Evolutionary conservation across 1,139 yeast genomes (phyloP), one percentile per base, ranked within the genome.

Genomic region (Blastobotrys malaysiensis): DNA sequence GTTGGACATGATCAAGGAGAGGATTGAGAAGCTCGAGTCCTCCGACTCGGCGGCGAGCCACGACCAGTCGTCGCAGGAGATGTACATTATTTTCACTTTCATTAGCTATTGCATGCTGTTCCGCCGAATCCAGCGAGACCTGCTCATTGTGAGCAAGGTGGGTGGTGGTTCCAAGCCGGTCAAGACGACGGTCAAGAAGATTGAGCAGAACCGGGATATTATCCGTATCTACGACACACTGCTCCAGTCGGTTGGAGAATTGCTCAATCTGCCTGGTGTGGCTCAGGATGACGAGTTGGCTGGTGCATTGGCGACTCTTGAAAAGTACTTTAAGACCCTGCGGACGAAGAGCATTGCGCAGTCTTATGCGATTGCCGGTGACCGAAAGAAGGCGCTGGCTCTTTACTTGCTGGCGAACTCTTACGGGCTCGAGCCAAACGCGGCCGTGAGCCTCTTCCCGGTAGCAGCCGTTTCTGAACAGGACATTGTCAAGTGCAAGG

Each of bases 191-290:
- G 58, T 45, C 57, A 56, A 59, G 45, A 63, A 61, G 50, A 62
- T 76, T 59, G 73, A 70, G 55, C 67, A 69, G 58, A 69, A 74
- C 57, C 75, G 77, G 54, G 84, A 82, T 59, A 69, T 73, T 5
- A 67, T 76, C 48, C 77, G 84, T 57, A 69, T 83, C 52, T 80
- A 76, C 61, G 79, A 76, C 55, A 73, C 77, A 13, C 77, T 83
- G 50, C 66, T 78, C 7, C 70, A 73, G 31, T 77, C 81, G 43
- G 69, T 84, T 26, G 72, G 71, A 5, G 85, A 86, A 61, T 70
- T 89, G 50, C 76, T 79, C 64, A 96, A 88, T 58, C 77, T 91
- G 53, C 96, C 97, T 0, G 98, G 98, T 76, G 96, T 91, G 20
- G 83, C 86, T 65, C 87, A 88, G 56, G 96, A 89, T 65, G 95